Base-by-base conservation (phyloP, 1,284 basidiomycete species). In the Fomitopsis schrenkii region DNA sequence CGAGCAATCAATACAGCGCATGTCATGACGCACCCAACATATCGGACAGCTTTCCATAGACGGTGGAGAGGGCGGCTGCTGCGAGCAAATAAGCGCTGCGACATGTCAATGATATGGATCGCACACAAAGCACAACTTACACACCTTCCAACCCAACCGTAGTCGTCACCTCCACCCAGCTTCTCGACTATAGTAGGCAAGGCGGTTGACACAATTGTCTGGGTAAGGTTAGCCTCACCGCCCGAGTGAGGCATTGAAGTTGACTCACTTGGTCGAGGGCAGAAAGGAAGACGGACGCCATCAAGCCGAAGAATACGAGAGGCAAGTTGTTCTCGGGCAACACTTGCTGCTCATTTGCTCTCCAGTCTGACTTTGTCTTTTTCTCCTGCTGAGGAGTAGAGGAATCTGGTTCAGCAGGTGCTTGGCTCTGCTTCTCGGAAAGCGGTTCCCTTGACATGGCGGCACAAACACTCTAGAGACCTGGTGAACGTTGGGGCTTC, bases 191-290 rank as follows among this genome's bases (percentile, higher is more conserved):
- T 93, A 2, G 88, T 92, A 1, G 91, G 91, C 44, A 93, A 74
- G n/a, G 91, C 91, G 14, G 90, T 93, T 1, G 89, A 86, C 14
- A 91, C 86, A 62, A 91, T 91, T 2, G 88, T 90, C 88, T 91
- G 53, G 3, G 19, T 22, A 2, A 38, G 55, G 22, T 35, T 2
- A 35, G 45, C 26, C 40, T 60, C 40, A 46, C 26, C 19, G 17
- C 17, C 52, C 19, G 28, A 46, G 28, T 41, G 14, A 41, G 22
- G 36, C 15, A 15, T 19, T 9, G 50, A 2, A 14, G 17, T 15
- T 54, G 19, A 66, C 70, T 62, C 54, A 77, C 76, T 71, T 77
- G 76, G 59, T 78, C 76, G 53, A 78, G 64, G 1, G 77, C 77
- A 8, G 77, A 79, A 28, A 83, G 68, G 65, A 83, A 82, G 4